Conservation (phyloP, 805 yeast species). For the Limtongia smithiae region DNA sequence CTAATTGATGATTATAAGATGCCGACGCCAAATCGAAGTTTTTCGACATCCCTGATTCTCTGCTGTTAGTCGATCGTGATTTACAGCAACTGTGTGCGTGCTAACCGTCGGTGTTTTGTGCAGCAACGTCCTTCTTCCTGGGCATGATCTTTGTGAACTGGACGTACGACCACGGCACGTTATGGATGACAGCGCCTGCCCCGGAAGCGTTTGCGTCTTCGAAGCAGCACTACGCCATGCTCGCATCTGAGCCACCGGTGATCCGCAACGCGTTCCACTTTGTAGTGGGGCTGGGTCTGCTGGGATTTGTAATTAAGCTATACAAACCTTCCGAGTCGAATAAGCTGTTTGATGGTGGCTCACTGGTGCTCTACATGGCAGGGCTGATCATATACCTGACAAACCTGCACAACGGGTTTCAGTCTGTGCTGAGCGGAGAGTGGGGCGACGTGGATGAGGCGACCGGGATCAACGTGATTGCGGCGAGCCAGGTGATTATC, state of each 20-base stretch:
- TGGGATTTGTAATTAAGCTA: constrained; percentile 71
- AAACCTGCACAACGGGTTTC: constrained; percentile 76
- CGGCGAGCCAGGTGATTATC: constrained; percentile 79
- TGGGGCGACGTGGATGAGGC: constrained; percentile 93
- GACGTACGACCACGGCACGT: constrained; percentile 74
- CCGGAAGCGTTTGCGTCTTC: constrained; percentile 57
- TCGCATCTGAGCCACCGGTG: constrained; percentile 63
- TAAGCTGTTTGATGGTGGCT: constrained; percentile 84
- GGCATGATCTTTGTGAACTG: constrained; percentile 76
- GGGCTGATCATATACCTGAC: constrained; percentile 79
- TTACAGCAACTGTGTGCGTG: too few relatives aligned
- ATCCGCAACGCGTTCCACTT: constrained; percentile 61
- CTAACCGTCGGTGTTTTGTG: neutral
- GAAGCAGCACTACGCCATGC: constrained; percentile 65
- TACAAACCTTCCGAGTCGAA: constrained; percentile 84
- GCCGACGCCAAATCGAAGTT: constrained; percentile 26
- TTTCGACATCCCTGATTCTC: constrained; percentile 22
- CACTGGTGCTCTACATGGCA: constrained; percentile 67
- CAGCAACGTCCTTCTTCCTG: constrained; percentile 66
- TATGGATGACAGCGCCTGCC: constrained; percentile 58
- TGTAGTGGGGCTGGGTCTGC: constrained; percentile 60
- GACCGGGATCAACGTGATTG: constrained; percentile 87
- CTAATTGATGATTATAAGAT: too few relatives aligned
- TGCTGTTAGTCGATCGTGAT: constrained; percentile 14
- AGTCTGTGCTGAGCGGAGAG: constrained; percentile 61